phyloP scores from a whole-genome alignment of 2,329 filamentous ascomycete genomes.

The Arthroderma uncinatum region DNA sequence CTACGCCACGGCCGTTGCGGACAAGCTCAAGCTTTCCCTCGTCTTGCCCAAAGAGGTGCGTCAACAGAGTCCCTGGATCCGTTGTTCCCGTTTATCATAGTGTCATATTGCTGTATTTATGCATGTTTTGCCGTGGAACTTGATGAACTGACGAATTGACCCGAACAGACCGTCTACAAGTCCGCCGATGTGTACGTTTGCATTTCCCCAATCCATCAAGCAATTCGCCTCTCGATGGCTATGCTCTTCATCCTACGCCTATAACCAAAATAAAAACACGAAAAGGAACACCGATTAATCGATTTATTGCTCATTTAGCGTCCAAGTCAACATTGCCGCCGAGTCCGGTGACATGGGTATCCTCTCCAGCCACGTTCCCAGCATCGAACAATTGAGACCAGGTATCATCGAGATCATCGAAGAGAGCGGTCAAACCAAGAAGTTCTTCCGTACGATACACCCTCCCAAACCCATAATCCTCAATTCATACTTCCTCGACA shows the following conservation, averaged over 20 bases:
- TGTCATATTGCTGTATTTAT: constrained; percentile 4
- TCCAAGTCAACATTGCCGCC: constrained; percentile 98
- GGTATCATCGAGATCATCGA: constrained; percentile 91
- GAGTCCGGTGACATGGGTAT: constrained; percentile 99
- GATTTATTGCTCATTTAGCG: constrained; percentile 46
- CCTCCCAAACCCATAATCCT: not conserved
- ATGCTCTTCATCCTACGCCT: not conserved
- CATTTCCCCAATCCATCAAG: constrained; percentile 4
- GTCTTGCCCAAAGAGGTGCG: constrained; percentile 96
- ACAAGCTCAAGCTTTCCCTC: constrained; percentile 98
- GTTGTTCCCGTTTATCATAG: constrained; percentile 11
- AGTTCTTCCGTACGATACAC: constrained; percentile 81
- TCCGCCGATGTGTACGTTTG: constrained; percentile 56
- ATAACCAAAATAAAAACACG: not conserved
- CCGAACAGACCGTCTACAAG: constrained; percentile 54
- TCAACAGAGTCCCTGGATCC: constrained; percentile 8
- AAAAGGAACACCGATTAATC: not conserved
- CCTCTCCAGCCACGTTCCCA: constrained; percentile 95
- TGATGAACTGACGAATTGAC: not conserved
- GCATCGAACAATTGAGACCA: constrained; percentile 97
- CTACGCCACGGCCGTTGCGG: constrained; percentile 77
- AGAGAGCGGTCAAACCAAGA: constrained; percentile 79
- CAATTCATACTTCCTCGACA: constrained; percentile 14
- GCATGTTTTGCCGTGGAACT: not conserved
- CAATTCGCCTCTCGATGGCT: not conserved